Evolutionary conservation across 1,139 yeast species (phyloP), one percentile per base, ranked within the genome.

Genomic region (Casaregolazyma lundiana): DNA sequence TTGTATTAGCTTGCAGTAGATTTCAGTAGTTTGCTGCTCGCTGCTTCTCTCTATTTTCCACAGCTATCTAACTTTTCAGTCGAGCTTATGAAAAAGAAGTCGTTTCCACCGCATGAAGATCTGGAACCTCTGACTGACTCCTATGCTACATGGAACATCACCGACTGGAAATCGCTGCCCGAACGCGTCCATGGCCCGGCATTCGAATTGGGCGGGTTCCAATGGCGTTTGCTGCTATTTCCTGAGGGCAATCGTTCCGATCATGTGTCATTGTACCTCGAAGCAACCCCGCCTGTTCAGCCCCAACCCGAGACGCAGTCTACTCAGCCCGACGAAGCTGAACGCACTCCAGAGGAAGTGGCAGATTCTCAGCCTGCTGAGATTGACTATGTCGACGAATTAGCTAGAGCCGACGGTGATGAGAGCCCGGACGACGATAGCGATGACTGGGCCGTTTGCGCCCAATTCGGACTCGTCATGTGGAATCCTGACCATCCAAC

Each of bases 391-490:
- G 43, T 26, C 8, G 45, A 17, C 9, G 44, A 20, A 13, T 24
- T 35, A 11, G 34, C 18, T 15, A 43, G 38, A 8, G 36, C n/a
- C 22, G 42, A 38, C 18, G 43, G 72, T 70, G 8, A 61, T 61
- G 50, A 37, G 13, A 40, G 35, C 21, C 47, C 17, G 17, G 46
- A 43, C 8, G 45, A 43, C 30, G 43, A 44, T 13, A 62, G 67
- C 3, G 61, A 61, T 11, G 76, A 72, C 47, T 89, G 97, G 96
- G 80, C 81, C 50, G 83, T 81, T 16, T 90, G 97, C 67, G 95
- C 95, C 1, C 96, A 89, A 61, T 92, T 92, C 67, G 88, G 88
- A 2, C 75, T 92, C 42, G 86, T 84, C 50, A 72, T 88, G 53
- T 90, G 96, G 80, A 86, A 86, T 61, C 95, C 96, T 1, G 69